Evolutionary conservation across 2,329 filamentous ascomycete genomes (phyloP), one percentile per base, ranked within the genome.

Genomic region (Arthrinium phaeospermum): DNA sequence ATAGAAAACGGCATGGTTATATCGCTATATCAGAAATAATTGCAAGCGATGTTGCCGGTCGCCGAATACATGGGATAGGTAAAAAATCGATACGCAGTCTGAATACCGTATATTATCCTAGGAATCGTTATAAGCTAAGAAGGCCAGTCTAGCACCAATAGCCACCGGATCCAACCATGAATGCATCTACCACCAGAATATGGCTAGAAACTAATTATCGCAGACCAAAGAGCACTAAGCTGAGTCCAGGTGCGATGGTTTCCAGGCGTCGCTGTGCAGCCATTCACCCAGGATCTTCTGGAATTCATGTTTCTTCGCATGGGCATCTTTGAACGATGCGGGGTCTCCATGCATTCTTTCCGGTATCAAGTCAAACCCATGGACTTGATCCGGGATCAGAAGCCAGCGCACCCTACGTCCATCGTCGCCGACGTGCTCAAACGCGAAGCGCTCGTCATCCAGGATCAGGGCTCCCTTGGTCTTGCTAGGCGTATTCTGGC

Each of bases 381-480:
- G 83, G 19, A 84, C 44, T 53, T 80, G 80, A 71, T 85, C 83
- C 6, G 84, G 84, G 22, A 86, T 80, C 4, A 85, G 77, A 73
- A 85, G 71, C 83, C 83, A 85, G 69, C 80, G 80, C 37, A 84
- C 80, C 68, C 80, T 80, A 1, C 75, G 76, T 30, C 73, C 76
- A 16, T 69, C 70, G 41, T 75, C 71, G 1, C 74, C 75, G 45
- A 72, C 70, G 47, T 79, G 79, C 74, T 83, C 80, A 75, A 83
- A 84, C 6, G 77, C 77, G 70, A 81, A 84, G 46, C 79, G 75
- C 77, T 83, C 82, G 70, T 84, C 81, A 67, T 79, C 75, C 19
- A 78, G 30, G 19, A 79, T 77, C 37, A 79, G 71, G 24, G 69
- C 68, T 4, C 76, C 76, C 45, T 71, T 67, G 57, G 75, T 71